Conservation (phyloP, 2,329 filamentous ascomycete species). For the Diaporthe sp. region DNA sequence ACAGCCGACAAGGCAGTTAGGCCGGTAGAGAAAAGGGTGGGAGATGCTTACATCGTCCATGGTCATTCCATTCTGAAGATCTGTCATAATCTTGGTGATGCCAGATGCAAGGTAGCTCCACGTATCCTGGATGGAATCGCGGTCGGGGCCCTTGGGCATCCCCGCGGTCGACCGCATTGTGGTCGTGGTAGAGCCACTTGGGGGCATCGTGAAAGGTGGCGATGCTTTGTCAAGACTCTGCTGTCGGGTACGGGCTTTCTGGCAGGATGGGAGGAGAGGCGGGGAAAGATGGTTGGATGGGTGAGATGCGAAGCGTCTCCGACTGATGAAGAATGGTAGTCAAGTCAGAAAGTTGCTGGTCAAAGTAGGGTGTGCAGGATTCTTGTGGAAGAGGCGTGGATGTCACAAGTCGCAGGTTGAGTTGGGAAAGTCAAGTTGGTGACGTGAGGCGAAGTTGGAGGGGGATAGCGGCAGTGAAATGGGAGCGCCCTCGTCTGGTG, state of each 20-base stretch:
- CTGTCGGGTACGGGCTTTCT: constrained; percentile 31
- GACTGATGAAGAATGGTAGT: not conserved
- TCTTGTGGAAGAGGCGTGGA: not conserved
- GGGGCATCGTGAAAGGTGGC: constrained; percentile 47
- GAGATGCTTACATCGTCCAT: constrained; percentile 79
- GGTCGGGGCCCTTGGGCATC: constrained; percentile 72
- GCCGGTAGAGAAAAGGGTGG: not conserved
- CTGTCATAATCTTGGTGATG: constrained; percentile 93
- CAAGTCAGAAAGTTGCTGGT: not conserved
- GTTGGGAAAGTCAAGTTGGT: constrained; percentile 19
- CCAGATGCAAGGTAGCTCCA: constrained; percentile 92
- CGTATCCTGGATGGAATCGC: constrained; percentile 67
- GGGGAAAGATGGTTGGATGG: constrained; percentile 32
- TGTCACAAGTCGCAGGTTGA: constrained; percentile 1
- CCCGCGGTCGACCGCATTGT: constrained; percentile 50
- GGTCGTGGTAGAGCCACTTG: constrained; percentile 40
- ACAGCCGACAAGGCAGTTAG: constrained; percentile 35
- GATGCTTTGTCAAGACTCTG: constrained; percentile 24
- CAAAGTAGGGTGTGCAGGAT: not conserved
- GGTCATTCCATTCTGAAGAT: constrained; percentile 92
- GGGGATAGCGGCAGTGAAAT: constrained; percentile 2
- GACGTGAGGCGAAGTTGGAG: constrained; percentile 23
- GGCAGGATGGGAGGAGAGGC: constrained; percentile 32
- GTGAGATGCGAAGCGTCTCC: constrained; percentile 17
- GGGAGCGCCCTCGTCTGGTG: not conserved